Evolutionary conservation across 106 monocot species (phyloP).

Genomic region (Allium fistulosum): DNA sequence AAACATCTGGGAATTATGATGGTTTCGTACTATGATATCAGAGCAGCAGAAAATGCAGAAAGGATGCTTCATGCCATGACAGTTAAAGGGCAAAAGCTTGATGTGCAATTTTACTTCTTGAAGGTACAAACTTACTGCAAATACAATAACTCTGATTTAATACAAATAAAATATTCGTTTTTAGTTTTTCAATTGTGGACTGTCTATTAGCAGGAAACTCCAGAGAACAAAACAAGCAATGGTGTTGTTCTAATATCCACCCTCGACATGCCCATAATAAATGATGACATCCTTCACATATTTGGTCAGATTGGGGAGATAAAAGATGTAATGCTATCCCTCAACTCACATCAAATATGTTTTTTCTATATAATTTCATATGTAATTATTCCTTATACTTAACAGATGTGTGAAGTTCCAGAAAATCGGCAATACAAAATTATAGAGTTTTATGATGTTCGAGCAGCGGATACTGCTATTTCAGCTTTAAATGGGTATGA

Average conservation of each 20-base stretch:
- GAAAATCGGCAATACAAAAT: conserved; percentile 39
- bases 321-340: conserved; percentile 28
- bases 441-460: conserved; percentile 77
- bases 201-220: conserved; percentile 32
- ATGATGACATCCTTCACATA: conserved; percentile 42
- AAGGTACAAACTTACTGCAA: conserved; percentile 27
- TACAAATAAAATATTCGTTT: neutral
- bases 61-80: conserved; percentile 52
- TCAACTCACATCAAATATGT: neutral
- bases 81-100: conserved; percentile 47
- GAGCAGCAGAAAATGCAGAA: conserved; percentile 57
- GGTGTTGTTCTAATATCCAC: conserved; percentile 32
- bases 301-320: conserved; percentile 56
- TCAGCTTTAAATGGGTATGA: conserved; percentile 46
- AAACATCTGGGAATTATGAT: conserved; percentile 75
- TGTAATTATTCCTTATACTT: conserved; percentile 3
- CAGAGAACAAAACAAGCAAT: conserved; percentile 28
- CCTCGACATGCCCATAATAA: conserved; percentile 38
- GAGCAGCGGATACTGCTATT: conserved; percentile 69
- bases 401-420: conserved; percentile 59
- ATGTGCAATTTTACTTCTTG: conserved; percentile 53
- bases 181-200: neutral
- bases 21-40: conserved; percentile 79
- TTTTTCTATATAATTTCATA: conserved; percentile 9
- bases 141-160: neutral